A percentile compares a stretch with the other conserved stretches of the same genome.
These are phyloP conservation scores for Bruguiera sexangula DNA, from an alignment of 345 rosid genomes.

Conservation along the genomic window DNA sequence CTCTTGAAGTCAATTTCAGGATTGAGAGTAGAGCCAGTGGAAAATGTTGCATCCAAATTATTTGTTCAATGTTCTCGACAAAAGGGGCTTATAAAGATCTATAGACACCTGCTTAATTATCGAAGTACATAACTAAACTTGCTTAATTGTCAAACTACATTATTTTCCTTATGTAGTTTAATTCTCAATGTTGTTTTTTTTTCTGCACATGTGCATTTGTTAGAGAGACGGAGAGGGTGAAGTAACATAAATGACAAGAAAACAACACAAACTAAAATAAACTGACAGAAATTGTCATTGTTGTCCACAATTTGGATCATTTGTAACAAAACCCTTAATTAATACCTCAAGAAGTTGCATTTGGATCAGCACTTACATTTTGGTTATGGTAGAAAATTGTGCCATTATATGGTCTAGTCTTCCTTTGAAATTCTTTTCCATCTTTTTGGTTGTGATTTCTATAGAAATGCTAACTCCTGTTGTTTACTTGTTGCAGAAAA, in stretches of 20 bases:
- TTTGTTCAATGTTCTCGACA: constrained; percentile 98
- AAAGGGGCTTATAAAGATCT: constrained; percentile 85
- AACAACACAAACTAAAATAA: too few species aligned
- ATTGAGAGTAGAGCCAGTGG: constrained; percentile 86
- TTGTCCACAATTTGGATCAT: not conserved
- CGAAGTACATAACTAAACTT: constrained; percentile 49
- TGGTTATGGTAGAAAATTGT: not conserved
- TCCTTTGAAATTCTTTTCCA: not conserved
- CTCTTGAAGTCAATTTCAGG: constrained; percentile 85
- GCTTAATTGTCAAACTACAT: not conserved
- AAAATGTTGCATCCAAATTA: constrained; percentile 82
- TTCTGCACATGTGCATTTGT: not conserved
- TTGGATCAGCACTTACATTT: not conserved
- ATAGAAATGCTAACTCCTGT: not conserved
- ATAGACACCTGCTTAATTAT: constrained; percentile 88
- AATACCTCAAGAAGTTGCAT: not conserved
- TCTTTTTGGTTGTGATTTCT: not conserved
- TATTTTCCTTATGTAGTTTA: not conserved
- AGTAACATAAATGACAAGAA: too few species aligned
- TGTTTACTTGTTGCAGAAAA: constrained; percentile 65
- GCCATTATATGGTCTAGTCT: too few species aligned
- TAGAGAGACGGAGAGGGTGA: not conserved
- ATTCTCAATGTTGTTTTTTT: not conserved
- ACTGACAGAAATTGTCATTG: not conserved
- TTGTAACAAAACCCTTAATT: not conserved